These are phyloP conservation scores for Fusarium hostae DNA, from an alignment of 2,329 filamentous ascomycete genomes.

Conservation along the genomic window DNA sequence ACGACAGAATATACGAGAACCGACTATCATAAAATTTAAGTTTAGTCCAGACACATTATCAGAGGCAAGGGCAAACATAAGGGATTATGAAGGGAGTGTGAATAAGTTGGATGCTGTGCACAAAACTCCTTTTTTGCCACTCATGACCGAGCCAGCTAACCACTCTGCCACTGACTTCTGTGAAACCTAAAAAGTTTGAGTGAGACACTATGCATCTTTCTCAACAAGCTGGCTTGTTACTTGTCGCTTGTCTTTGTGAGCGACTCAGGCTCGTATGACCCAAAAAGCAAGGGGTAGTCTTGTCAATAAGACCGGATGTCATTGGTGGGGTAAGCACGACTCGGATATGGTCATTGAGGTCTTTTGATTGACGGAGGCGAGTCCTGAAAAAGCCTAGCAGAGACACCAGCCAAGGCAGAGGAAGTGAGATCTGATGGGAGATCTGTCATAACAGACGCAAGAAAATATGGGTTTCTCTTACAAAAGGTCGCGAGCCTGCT, in stretches of 20 bases:
- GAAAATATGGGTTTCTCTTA: background rate
- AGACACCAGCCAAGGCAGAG: constrained; percentile 16
- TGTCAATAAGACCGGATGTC: constrained; percentile 20
- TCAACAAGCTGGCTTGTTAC: background rate
- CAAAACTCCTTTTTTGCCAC: constrained; percentile 24
- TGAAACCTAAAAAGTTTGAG: background rate
- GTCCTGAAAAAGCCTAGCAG: constrained; percentile 22
- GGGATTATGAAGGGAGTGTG: constrained; percentile 17
- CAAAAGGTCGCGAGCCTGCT: background rate
- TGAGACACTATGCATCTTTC: constrained; percentile 35
- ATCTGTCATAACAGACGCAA: constrained; percentile 7
- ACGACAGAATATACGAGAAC: background rate
- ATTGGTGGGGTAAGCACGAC: constrained; percentile 28
- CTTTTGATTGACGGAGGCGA: constrained; percentile 18
- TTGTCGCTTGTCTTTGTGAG: constrained; percentile 9
- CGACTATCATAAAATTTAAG: background rate
- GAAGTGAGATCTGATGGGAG: constrained; percentile 40
- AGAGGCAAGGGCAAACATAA: constrained; percentile 22
- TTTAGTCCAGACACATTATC: background rate
- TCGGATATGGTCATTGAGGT: constrained; percentile 12
- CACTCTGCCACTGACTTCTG: background rate
- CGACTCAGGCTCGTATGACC: constrained; percentile 29
- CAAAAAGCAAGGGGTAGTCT: constrained; percentile 41
- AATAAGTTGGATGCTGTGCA: constrained; percentile 15
- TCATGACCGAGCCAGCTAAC: background rate